Conservation (phyloP, 345 rosid genomes). For the Populus tremula region DNA sequence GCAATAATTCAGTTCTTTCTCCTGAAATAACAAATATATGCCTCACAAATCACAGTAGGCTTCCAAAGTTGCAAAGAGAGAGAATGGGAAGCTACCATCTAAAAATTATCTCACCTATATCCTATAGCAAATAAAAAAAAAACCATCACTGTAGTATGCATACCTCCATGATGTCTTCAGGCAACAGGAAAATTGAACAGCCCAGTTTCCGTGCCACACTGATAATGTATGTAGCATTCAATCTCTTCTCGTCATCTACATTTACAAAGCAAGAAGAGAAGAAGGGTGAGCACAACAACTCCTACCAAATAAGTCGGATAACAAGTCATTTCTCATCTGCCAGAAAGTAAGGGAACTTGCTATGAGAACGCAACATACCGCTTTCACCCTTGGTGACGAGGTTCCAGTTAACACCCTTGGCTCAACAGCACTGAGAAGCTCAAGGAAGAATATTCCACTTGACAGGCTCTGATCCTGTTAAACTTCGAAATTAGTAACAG, state of each 20-base stretch:
- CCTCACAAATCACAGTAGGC: neutral
- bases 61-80: neutral
- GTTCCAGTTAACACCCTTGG: slow-evolving; percentile 94
- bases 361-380: slow-evolving; percentile 40
- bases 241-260: slow-evolving; percentile 80
- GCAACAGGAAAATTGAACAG: slow-evolving; percentile 92
- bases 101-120: neutral
- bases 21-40: neutral
- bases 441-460: slow-evolving; percentile 77
- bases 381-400: slow-evolving; percentile 93
- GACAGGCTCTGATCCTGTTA: slow-evolving; percentile 81
- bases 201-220: slow-evolving; percentile 96
- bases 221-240: slow-evolving; percentile 91
- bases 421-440: slow-evolving; percentile 83
- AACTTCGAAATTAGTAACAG: neutral
- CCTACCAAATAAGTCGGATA: neutral
- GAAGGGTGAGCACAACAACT: neutral
- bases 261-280: neutral
- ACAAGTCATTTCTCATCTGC: neutral
- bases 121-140: neutral
- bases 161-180: slow-evolving; percentile 98
- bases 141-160: neutral
- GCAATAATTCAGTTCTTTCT: neutral
- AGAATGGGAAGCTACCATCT: neutral
- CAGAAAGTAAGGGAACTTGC: neutral